Evolutionary conservation across 2,329 filamentous ascomycete species (phyloP), one percentile per base, ranked within the genome.

Genomic region (Cordyceps cicadae): DNA sequence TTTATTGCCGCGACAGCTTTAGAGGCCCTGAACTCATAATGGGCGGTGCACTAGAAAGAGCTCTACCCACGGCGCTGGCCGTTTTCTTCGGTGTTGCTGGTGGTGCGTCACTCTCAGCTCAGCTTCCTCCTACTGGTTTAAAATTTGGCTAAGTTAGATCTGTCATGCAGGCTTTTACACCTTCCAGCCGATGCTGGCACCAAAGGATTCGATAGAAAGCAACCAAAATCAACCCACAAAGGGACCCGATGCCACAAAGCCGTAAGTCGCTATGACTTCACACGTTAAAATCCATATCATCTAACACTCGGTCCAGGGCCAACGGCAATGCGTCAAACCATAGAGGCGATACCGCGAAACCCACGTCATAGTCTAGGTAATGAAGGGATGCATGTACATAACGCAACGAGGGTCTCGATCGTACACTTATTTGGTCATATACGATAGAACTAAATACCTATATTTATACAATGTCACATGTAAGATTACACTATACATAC

Each of bases 41-140:
- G 58, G 58, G 58, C 71, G 69, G 69, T 55, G 71, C 65, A n/a
- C 68, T 74, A 50, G 68, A 74, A 54, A 70, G 68, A 62, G 70
- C 68, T 4, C 58, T 75, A 29, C 74, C 74, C 8, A 56, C 73
- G 54, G 72, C 69, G 24, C 63, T 76, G 39, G 70, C 74, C 14
- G 64, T 72, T 11, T 75, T 76, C 60, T 74, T 68, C 26, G 74
- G 74, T 34, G 69, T 76, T 34, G 62, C 72, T 48, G 71, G 73
- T 62, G 74, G 74, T 75, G 41, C 61, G 70, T 66, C 19, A 37
- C 34, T 46, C 32, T 34, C n/a, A 15, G 21, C 32, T 34, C n/a
- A 15, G 21, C 32, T 12, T 54, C 41, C 26, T 11, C 26, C 32
- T 53, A 21, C 4, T 3, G 17, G 2, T 48, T 26, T 26, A 9